Evolutionary conservation across 805 yeast species (phyloP), one percentile per base, ranked within the genome.

Genomic region (Monosporozyma aerobia): DNA sequence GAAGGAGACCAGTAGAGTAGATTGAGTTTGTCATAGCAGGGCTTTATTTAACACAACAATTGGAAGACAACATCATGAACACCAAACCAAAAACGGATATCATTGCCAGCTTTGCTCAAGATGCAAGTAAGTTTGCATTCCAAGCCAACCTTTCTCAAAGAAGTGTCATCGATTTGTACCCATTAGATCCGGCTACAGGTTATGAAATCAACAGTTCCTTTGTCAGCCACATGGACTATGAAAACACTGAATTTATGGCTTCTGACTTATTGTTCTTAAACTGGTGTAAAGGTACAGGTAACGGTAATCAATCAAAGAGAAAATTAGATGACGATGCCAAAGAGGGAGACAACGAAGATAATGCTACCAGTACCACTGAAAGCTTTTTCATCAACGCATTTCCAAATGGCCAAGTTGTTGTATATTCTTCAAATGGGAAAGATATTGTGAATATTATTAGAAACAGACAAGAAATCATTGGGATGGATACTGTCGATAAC

Each of bases 381-480:
- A 58, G 59, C 39, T 57, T 57, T 37, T 67, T 65, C 48, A 61
- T 68, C 4, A 67, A 64, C 54, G 60, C 55, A 3, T 67, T 67
- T 46, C 54, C 57, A 1, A 59, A 62, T 5, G 69, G 70, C 8
- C 61, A 64, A 48, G 51, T 69, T 29, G 69, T 69, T 13, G 59
- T 65, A 13, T 68, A 59, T 45, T 65, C 70, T 6, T 54, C 67
- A 2, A 62, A 60, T 44, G 70, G 70, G 37, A 62, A 69, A 10
- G 65, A 62, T 37, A 70, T 76, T 44, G 63, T 65, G 5, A 61
- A 67, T 47, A 61, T 76, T 13, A 58, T 69, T 27, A 72, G 68
- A 54, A 73, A 72, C 19, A 61, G 63, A 27, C 49, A 56, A 23
- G 74, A 72, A 23, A 54, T 72, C 7, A 47, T 75, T 19, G 73